These are phyloP conservation scores for Mucor indicus DNA, from an alignment of 371 early-diverging fungal genomes.

Conservation along the genomic window DNA sequence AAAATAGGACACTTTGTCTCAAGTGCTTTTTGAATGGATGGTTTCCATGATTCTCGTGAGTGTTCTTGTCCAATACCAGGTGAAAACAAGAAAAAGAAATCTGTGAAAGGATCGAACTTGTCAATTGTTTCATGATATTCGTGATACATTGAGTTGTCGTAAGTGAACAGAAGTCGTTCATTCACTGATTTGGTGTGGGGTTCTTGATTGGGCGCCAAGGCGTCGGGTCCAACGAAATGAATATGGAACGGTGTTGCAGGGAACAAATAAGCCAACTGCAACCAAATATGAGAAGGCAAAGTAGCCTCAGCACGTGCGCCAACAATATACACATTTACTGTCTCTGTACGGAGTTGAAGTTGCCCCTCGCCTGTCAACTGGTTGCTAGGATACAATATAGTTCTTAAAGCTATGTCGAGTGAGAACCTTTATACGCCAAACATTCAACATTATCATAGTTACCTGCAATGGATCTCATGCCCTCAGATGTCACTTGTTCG, in stretches of 20 bases:
- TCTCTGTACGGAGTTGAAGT: slow-evolving; percentile 44
- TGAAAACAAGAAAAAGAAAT: slow-evolving; percentile 80
- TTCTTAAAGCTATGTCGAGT: slow-evolving; percentile 69
- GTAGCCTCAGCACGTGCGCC: slow-evolving; percentile 82
- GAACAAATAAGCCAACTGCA: slow-evolving; percentile 76
- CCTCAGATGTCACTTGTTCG: slow-evolving; percentile 72
- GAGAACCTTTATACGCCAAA: too few species aligned
- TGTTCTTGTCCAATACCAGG: slow-evolving; percentile 73
- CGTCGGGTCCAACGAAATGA: slow-evolving; percentile 84
- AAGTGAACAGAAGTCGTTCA: slow-evolving; percentile 52
- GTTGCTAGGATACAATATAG: slow-evolving; percentile 61
- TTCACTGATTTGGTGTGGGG: slow-evolving; percentile 43
- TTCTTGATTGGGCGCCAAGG: slow-evolving; percentile 55
- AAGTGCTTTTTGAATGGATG: slow-evolving; percentile 64
- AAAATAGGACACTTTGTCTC: slow-evolving; percentile 84
- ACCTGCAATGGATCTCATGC: slow-evolving; percentile 67
- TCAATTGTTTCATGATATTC: slow-evolving; percentile 49
- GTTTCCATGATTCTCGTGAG: slow-evolving; percentile 69
- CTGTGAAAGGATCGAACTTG: slow-evolving; percentile 77
- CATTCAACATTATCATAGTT: too few species aligned
- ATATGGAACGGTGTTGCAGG: slow-evolving; percentile 76
- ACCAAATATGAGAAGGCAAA: slow-evolving; percentile 74
- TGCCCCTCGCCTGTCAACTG: slow-evolving; percentile 47
- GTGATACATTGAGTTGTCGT: slow-evolving; percentile 43
- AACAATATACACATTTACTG: slow-evolving; percentile 70